Percentiles rank a stretch among this genome's conserved stretches.
These are phyloP conservation scores for Odontarrhena argentea DNA, from an alignment of 345 rosid species.

Conservation along the genomic window DNA sequence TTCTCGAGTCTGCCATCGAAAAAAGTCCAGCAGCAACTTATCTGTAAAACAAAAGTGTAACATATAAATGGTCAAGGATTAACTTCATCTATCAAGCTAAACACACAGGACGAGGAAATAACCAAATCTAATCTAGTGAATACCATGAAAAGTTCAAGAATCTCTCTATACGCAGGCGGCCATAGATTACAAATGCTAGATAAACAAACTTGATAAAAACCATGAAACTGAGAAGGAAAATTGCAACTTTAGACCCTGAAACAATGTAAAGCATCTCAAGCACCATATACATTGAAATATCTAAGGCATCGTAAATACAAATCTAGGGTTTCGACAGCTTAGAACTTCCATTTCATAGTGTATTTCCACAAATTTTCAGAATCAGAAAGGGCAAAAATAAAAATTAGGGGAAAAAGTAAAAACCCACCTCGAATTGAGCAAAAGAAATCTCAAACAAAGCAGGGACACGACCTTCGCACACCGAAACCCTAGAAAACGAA, in stretches of 20 bases:
- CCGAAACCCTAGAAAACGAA: slow-evolving; percentile 38
- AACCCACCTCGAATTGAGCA: slow-evolving; percentile 16
- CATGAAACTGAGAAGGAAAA: neutral
- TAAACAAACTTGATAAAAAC: neutral
- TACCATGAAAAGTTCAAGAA: neutral
- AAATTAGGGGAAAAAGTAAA: neutral
- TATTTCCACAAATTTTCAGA: slow-evolving; percentile 14
- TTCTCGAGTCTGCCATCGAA: slow-evolving; percentile 66
- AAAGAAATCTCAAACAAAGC: neutral
- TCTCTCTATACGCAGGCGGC: neutral
- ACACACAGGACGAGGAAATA: neutral
- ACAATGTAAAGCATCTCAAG: neutral
- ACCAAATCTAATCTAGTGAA: slow-evolving; percentile 5
- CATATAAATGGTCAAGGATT: neutral
- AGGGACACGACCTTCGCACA: neutral
- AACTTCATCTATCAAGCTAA: neutral
- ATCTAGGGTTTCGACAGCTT: slow-evolving; percentile 32
- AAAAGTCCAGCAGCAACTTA: slow-evolving; percentile 25
- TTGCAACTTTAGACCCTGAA: neutral
- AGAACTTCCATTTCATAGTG: neutral
- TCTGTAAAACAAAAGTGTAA: neutral
- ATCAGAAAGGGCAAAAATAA: neutral
- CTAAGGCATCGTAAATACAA: neutral
- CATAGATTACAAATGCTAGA: neutral
- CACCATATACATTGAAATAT: neutral